phyloP scores from a whole-genome alignment of 345 rosid species.

The Clausena lansium region DNA sequence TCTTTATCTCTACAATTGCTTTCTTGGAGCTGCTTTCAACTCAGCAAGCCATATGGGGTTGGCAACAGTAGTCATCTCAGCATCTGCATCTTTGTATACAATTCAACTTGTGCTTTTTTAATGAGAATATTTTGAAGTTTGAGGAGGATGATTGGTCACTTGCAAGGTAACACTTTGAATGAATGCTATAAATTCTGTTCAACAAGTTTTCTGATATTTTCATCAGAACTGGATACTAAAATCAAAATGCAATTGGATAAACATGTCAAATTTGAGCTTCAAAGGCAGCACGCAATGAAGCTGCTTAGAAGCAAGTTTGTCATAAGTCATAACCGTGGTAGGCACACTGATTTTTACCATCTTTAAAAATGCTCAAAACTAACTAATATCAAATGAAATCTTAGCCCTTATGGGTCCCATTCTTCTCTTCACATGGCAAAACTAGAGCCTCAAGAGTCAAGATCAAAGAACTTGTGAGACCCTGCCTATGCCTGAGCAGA shows the following conservation, averaged over 20 bases:
- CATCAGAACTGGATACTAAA: no score
- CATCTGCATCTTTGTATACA: conserved; percentile 27
- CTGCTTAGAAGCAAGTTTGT: no score
- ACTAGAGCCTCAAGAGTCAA: background rate
- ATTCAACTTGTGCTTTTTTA: background rate
- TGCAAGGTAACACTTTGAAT: conserved; percentile 5
- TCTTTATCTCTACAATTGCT: conserved; percentile 10
- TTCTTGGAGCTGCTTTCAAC: background rate
- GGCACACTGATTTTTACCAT: no score
- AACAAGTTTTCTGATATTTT: background rate
- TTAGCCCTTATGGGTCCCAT: background rate
- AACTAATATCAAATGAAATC: no score
- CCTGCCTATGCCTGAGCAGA: background rate
- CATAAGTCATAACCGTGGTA: no score
- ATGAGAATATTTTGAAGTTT: background rate
- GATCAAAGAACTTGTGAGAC: background rate
- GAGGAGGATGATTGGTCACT: conserved; percentile 15
- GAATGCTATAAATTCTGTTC: background rate
- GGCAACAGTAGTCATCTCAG: conserved; percentile 2
- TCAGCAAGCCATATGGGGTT: background rate
- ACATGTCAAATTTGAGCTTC: no score
- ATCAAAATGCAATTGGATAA: no score
- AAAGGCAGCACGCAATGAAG: no score
- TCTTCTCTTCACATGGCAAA: background rate
- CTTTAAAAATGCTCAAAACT: no score